A percentile compares a stretch with the other conserved stretches of the same genome.
These are phyloP conservation scores for Furcasterigmium furcatum DNA, from an alignment of 2,329 filamentous ascomycete species.

Conservation along the genomic window DNA sequence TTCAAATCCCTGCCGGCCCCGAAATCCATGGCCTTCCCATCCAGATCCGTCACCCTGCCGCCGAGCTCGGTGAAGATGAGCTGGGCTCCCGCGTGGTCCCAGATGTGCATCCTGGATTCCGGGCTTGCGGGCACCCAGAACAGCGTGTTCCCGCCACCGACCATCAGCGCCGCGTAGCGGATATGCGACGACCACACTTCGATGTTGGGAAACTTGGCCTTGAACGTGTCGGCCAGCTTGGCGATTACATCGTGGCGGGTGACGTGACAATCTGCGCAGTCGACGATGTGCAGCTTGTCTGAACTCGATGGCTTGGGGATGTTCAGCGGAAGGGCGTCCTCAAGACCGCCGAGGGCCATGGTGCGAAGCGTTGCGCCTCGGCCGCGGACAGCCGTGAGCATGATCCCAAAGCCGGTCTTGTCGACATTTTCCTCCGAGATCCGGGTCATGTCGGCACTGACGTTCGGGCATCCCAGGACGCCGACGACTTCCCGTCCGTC, in stretches of 20 bases:
- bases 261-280: neutral
- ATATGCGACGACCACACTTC: conserved; percentile 37
- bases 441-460: conserved; percentile 29
- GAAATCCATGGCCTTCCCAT: conserved; percentile 31
- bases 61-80: conserved; percentile 55
- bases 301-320: no score
- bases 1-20: conserved; percentile 27
- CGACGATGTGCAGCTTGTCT: neutral
- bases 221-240: conserved; percentile 22
- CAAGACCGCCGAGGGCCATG: neutral
- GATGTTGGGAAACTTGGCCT: conserved; percentile 28
- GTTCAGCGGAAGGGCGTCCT: neutral
- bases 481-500: conserved; percentile 54
- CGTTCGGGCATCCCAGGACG: conserved; percentile 60
- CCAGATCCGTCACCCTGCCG: conserved; percentile 48
- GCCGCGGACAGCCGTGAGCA: conserved; percentile 28
- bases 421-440: conserved; percentile 28
- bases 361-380: conserved; percentile 23
- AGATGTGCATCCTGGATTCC: conserved; percentile 27
- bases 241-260: conserved; percentile 7
- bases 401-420: conserved; percentile 25
- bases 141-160: conserved; percentile 31
- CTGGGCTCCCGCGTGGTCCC: conserved; percentile 60
- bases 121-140: conserved; percentile 22
- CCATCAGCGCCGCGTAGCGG: conserved; percentile 31